A percentile compares a stretch with the other conserved stretches of the same genome.
Evolutionary conservation across 192 early-diverging fungal species (phyloP).

Genomic region (Funneliformis mosseae): DNA sequence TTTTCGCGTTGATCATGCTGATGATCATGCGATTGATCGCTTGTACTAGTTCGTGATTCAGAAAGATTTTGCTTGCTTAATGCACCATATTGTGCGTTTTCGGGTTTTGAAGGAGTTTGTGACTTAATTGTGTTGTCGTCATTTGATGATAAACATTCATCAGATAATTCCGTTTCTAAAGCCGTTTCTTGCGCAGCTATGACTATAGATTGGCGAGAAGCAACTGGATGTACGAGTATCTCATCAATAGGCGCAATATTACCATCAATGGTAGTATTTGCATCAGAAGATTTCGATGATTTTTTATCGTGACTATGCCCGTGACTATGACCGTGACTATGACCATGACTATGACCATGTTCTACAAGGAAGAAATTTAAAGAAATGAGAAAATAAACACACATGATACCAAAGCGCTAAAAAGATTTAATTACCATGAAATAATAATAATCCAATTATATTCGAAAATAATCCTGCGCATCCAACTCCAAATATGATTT

Average conservation of each 20-base stretch:
- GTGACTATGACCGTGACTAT: constrained; percentile 65
- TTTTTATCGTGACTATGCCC: constrained; percentile 35
- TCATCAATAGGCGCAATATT: constrained; percentile 40
- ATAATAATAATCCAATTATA: constrained; percentile 78
- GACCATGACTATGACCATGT: constrained; percentile 63
- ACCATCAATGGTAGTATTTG: neutral
- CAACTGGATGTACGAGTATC: constrained; percentile 50
- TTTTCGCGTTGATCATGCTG: constrained; percentile 37
- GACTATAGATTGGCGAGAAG: constrained; percentile 55
- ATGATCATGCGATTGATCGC: constrained; percentile 38
- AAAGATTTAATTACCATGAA: constrained; percentile 64
- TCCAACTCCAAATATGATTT: constrained; percentile 78
- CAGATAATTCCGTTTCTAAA: constrained; percentile 22
- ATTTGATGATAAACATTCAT: constrained; percentile 14
- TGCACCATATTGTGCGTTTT: neutral
- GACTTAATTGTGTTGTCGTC: neutral
- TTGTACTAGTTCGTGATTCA: neutral
- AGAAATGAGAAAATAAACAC: neutral
- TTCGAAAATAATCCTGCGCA: constrained; percentile 77
- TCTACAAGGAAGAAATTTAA: constrained; percentile 20
- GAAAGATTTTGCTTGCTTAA: neutral
- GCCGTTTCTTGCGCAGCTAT: constrained; percentile 42
- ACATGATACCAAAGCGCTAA: too few species aligned
- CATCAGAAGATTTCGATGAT: constrained; percentile 11
- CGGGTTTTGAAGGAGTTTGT: neutral